Base-by-base conservation (phyloP, 129 eudicot genomes). In the Flaveria trinervia region DNA sequence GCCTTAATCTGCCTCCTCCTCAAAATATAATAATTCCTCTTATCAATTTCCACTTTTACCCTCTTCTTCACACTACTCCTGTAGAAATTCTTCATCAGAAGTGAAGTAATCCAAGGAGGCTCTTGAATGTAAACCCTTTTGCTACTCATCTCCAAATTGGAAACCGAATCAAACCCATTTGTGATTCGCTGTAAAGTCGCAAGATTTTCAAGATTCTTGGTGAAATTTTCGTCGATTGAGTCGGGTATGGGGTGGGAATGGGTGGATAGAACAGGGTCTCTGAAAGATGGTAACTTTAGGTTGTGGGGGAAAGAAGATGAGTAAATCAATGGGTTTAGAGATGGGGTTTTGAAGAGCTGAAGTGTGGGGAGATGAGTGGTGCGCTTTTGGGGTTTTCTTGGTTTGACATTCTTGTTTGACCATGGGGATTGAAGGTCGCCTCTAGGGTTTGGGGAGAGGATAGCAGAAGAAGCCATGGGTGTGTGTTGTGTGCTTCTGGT, bases 101-200 rank as follows among this genome's bases (percentile, higher is more conserved):
- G 79, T 0, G 92, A 71, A 57, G 87, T 89, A 71, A 93, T 82
- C 98, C 98, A 93, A 22, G 97, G 91, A 7, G 98, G 96, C 51
- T 93, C 97, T 28, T 83, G 88, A 51, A 93, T 77, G 59, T 88
- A 93, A 11, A 88, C 74, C 61, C 92, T 60, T 52, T 82, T 52
- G 33, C 50, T 28, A 48, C 67, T 43, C 9, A 82, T 70, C 18
- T 86, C 85, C 3, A 77, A n/a, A 22, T 70, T 8, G 54, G 83
- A 33, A 9, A 74, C 73, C 14, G 75, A 28, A 20, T 73, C 66
- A 65, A 83, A 61, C 80, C 92, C 97, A 74, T 80, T 71, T 44
- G 94, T 75, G 56, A 85, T 73, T 49, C 61, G 82, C 65, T 86
- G 87, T 64, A 88, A 54, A 64, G 84, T 86, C 28, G 79, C 73